Percentiles rank a stretch among this genome's conserved stretches.
phyloP scores from a whole-genome alignment of 192 early-diverging fungal genomes.

The Coemansia sp. region DNA sequence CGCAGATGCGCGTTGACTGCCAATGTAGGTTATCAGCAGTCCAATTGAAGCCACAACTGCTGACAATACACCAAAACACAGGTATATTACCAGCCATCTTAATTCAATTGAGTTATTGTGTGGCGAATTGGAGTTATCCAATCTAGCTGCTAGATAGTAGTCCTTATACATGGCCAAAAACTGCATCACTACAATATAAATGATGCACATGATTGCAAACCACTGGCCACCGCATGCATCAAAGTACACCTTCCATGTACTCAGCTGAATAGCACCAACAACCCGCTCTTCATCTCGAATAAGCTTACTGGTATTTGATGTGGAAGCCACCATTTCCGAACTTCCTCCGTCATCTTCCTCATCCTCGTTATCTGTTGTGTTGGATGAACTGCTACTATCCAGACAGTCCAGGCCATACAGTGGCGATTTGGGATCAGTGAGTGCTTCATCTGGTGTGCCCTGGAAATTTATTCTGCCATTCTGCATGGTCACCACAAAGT shows the following conservation, averaged over 20 bases:
- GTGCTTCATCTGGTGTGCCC: conserved; percentile 10
- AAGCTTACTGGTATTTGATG: background rate
- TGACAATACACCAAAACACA: conserved; percentile 14
- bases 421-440: background rate
- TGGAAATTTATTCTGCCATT: conserved; percentile 51
- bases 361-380: too few species aligned
- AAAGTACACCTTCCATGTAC: conserved; percentile 76
- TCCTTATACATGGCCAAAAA: conserved; percentile 55
- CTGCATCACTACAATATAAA: conserved; percentile 53
- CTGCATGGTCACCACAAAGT: conserved; percentile 58
- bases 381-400: background rate
- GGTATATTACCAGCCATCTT: conserved; percentile 32
- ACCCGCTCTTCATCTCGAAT: conserved; percentile 74
- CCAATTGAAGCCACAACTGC: conserved; percentile 10
- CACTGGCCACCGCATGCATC: conserved; percentile 60
- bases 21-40: conserved; percentile 14
- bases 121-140: conserved; percentile 29
- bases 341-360: background rate
- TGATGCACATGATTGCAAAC: conserved; percentile 55
- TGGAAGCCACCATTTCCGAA: background rate
- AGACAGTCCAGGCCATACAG: background rate
- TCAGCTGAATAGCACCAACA: conserved; percentile 64
- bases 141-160: conserved; percentile 31
- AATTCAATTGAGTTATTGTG: background rate
- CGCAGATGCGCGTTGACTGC: conserved; percentile 44